These are phyloP conservation scores for Plectosphaerella cucumerina DNA, from an alignment of 2,329 filamentous ascomycete species.

Conservation along the genomic window DNA sequence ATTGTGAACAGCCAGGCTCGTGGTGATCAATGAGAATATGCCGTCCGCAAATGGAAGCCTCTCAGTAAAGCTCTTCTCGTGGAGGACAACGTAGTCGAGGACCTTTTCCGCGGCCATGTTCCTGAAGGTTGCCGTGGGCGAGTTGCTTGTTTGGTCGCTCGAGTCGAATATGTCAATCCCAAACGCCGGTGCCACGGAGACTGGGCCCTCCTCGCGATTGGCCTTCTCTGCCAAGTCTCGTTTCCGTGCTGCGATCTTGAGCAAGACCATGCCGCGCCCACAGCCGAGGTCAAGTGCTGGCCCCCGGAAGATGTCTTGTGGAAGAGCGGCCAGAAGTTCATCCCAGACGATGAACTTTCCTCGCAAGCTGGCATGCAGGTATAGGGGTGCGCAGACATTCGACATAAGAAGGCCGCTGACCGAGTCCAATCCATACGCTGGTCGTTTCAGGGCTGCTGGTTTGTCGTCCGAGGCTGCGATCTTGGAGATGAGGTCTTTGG, in stretches of 20 bases:
- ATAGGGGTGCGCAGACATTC: slow-evolving; percentile 6
- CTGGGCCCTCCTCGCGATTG: no score
- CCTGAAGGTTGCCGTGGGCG: slow-evolving; percentile 9
- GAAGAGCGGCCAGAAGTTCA: slow-evolving; percentile 3
- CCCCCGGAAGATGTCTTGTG: background rate
- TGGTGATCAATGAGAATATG: slow-evolving; percentile 8
- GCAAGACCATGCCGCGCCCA: slow-evolving; percentile 13
- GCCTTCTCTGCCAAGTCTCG: background rate
- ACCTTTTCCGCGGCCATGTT: slow-evolving; percentile 10
- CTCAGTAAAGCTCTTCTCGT: slow-evolving; percentile 6
- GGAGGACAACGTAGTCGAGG: background rate
- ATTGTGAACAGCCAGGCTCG: slow-evolving; percentile 11
- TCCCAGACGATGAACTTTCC: slow-evolving; percentile 14
- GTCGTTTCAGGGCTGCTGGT: no score
- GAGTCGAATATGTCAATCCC: slow-evolving; percentile 14
- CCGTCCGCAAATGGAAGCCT: slow-evolving; percentile 9
- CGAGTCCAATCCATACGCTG: no score
- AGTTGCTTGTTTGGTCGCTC: slow-evolving; percentile 12
- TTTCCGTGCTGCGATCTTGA: slow-evolving; percentile 11
- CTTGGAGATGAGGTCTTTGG: no score
- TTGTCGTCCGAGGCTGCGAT: no score
- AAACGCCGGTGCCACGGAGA: slow-evolving; percentile 6
- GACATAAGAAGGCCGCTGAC: no score
- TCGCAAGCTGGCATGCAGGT: slow-evolving; percentile 12
- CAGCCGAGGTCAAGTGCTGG: slow-evolving; percentile 13